Base-by-base conservation (phyloP, 2,329 filamentous ascomycete species). In the Gremmenia infestans region DNA sequence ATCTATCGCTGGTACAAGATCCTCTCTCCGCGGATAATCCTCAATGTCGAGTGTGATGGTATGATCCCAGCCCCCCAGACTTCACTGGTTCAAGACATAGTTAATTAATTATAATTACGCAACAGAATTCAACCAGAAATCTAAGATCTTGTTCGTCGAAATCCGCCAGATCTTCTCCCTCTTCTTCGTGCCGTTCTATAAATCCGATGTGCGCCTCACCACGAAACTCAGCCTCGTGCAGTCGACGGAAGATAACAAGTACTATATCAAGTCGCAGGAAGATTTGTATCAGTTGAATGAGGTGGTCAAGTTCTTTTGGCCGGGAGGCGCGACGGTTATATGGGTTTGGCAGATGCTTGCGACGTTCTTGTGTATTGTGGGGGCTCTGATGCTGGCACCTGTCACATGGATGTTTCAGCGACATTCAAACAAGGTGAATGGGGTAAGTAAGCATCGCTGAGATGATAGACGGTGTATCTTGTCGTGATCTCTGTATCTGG, bases 1-100 rank as follows among this genome's bases (percentile, higher is more conserved):
- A 86, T 96, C 55, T 95, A 90, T 67, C 82, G 84, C 42, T 92
- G 88, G 88, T 93, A 95, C 72, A 89, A 91, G 67, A 87, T 93
- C 61, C 76, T 96, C 68, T 90, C 85, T 59, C 91, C 91, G 0
- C 75, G 77, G 17, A 88, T 94, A 61, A 78, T 85, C 45, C 73
- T 93, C 12, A 73, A 79, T 1, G 76, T 96, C 17, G 81, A 90
- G 60, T 81, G 78, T 3, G 71, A 72, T 45, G 76, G 80, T 81
- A 68, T 43, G 72, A 36, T 43, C n/a, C 35, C 7, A 45, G 1
- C 37, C 11, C 32, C 37, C n/a, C 14, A 25, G 17, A 4, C 22
- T 43, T 37, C 32, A 14, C n/a, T 48, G 40, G 47, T 6, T 3
- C 23, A n/a, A 25, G 47, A n/a, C 39, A 25, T 49, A 40, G 9